Percentiles rank a stretch among this genome's conserved stretches.
phyloP scores from a whole-genome alignment of 73 alveolate genomes.

The Tetrahymena thermophila region DNA sequence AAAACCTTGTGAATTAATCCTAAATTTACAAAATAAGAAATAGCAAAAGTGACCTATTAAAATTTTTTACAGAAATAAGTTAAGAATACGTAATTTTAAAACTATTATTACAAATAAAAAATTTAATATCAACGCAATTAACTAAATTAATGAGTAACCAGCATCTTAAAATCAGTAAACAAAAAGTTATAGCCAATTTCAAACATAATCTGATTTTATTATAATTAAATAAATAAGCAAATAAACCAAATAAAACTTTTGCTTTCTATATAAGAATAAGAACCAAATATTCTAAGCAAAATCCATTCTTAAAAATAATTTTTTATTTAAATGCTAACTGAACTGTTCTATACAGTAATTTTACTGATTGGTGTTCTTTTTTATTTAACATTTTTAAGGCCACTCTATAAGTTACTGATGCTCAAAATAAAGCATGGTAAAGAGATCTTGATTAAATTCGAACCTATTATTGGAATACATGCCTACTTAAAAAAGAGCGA shows the following conservation, averaged over 20 bases:
- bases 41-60: background rate
- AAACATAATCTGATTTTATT: background rate
- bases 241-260: background rate
- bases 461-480: background rate
- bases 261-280: no score
- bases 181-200: background rate
- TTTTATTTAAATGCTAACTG: background rate
- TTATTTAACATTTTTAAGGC: background rate
- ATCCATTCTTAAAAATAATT: no score
- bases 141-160: background rate
- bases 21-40: no score
- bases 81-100: background rate
- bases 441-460: background rate
- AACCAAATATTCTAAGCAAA: no score
- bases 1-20: background rate
- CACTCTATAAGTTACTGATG: background rate
- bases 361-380: background rate
- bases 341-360: background rate
- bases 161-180: background rate
- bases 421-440: background rate
- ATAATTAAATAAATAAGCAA: no score
- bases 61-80: no score
- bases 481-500: background rate
- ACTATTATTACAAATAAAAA: no score
- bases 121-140: background rate